Base-by-base conservation (phyloP, 1,139 yeast species). In the Candida sojae region DNA sequence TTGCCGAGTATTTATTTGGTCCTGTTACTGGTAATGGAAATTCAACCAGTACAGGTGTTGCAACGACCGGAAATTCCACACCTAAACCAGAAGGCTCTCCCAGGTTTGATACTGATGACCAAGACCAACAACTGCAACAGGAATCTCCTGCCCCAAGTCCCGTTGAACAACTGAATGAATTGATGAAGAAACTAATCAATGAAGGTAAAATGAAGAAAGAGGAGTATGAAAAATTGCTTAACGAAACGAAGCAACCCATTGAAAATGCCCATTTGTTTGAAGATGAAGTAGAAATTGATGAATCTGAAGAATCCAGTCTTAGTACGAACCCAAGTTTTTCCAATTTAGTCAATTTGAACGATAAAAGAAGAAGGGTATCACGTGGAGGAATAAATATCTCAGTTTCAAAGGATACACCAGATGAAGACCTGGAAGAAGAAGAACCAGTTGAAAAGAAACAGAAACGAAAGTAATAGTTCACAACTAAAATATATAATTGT, bases 1-100 rank as follows among this genome's bases (percentile, higher is more conserved):
- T 70, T 6, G 68, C 63, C 51, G 77, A 72, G 42, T 66, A 71
- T n/a, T 68, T 68, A 53, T 73, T 72, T 53, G 63, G 70, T 50
- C 73, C 74, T 60, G 60, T 44, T 1, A 39, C 17, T 23, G 40
- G 17, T 23, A 6, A 25, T 29, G 40, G 17, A 12, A 6, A 25
- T n/a, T 1, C 30, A 2, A 21, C 35, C 1, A n/a, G 11, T 4
- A 17, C 28, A 30, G 36, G 10, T 12, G 12, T 26, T 23, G 9
- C 29, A 26, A 4, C 29, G 4, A 26, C 29, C 6, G 11, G 32
- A 17, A n/a, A 11, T 31, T 10, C 6, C 10, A 41, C 39, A 8
- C 40, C 46, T 3, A 43, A 34, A 11, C 34, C 45, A 5, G 47
- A 37, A 12, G n/a, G 21, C 3, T 40, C 43, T 11, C 30, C 43